Base-by-base conservation (phyloP, 495 filamentous ascomycete species). In the Collariella sp. region DNA sequence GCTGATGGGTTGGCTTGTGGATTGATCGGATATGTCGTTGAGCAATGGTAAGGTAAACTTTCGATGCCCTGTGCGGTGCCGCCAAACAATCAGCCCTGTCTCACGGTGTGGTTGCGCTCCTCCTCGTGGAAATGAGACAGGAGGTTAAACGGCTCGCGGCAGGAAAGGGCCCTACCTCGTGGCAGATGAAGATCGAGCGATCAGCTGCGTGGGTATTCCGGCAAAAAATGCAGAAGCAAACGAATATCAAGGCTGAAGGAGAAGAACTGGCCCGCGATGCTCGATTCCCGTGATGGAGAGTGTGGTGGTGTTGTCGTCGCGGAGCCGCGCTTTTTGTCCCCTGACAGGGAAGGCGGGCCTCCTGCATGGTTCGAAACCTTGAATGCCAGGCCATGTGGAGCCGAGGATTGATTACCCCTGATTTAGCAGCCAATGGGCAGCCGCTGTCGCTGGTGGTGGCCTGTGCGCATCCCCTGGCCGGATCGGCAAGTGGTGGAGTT, bases 391-490 rank as follows among this genome's bases (percentile, higher is more conserved):
- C 34, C 15, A 22, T 26, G 44, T 40, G 41, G 49, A 20, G 20
- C 43, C 41, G 29, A 40, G 39, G 52, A 56, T 62, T 47, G 34
- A 50, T 48, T 45, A 57, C 61, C 61, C 61, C 61, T 63, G 61
- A 58, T 19, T 24, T 18, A 3, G 1, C 7, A 13, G 29, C 60
- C 60, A 62, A 62, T 62, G 36, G 46, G 0, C 12, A 4, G 15
- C 18, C 2, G 7, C 11, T 13, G 23, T 5, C n/a, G 12, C 12
- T 38, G 13, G 20, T 31, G 38, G 15, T 52, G 41, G 35, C n/a
- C 15, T 20, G 39, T 57, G 50, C 54, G 43, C 3, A 24, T 49
- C 44, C 42, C 47, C 20, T 29, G 52, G 29, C 34, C 22, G 41
- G 9, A 49, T 18, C 43, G 19, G 20, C 16, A 24, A 33, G 36